phyloP scores from a whole-genome alignment of 169 alveolate species.

The Pseudocohnilembus persalinus region DNA sequence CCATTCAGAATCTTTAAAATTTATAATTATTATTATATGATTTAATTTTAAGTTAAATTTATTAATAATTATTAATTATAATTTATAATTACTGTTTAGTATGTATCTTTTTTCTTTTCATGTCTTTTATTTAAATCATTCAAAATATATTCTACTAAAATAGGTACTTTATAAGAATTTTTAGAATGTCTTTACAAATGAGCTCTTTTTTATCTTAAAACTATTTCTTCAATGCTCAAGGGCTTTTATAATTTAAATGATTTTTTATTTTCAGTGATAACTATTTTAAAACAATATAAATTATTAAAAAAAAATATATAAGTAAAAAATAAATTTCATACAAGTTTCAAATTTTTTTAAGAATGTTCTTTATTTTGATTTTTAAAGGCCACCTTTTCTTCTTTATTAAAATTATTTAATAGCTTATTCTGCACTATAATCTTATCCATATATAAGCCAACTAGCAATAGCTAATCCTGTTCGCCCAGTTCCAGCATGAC shows the following conservation, averaged over 20 bases:
- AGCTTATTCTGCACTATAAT: slow-evolving; percentile 50
- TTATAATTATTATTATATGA: too few relatives aligned
- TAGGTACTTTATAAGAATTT: background rate
- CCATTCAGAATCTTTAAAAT: too few relatives aligned
- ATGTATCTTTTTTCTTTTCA: too few relatives aligned
- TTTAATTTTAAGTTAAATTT: too few relatives aligned
- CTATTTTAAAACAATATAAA: background rate
- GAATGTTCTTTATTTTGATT: slow-evolving; percentile 9
- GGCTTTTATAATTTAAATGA: background rate
- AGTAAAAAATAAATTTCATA: background rate
- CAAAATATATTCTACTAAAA: background rate
- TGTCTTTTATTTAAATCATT: background rate
- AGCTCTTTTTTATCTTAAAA: background rate
- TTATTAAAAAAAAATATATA: background rate
- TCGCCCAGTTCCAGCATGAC: slow-evolving; percentile 91
- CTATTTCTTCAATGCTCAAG: background rate
- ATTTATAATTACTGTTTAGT: too few relatives aligned
- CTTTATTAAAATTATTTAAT: slow-evolving; percentile 33
- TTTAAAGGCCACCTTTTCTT: slow-evolving; percentile 20
- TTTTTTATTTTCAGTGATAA: background rate
- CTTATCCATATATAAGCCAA: slow-evolving; percentile 52
- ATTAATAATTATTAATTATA: too few relatives aligned
- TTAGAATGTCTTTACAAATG: background rate
- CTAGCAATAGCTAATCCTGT: slow-evolving; percentile 82
- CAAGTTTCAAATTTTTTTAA: slow-evolving; percentile 36